Conservation (phyloP, 257 asterid species). For the Linaria vulgaris region DNA sequence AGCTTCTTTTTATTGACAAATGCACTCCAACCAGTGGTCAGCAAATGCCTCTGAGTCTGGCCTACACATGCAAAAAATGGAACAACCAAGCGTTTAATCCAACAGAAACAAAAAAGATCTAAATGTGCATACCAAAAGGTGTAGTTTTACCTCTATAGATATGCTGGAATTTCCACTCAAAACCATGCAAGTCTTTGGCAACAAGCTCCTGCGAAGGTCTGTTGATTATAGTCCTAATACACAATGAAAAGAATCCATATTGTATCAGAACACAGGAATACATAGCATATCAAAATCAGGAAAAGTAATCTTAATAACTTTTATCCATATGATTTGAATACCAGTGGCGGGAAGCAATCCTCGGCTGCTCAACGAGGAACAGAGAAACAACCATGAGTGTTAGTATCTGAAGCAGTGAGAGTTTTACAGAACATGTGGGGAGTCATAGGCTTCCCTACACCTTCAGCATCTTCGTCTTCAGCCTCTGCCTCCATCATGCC, state of each 20-base stretch:
- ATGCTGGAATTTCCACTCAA: conserved; percentile 92
- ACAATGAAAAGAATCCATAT: not conserved
- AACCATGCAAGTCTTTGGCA: conserved; percentile 93
- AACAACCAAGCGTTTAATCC: not conserved
- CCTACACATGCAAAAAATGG: conserved; percentile 50
- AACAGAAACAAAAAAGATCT: not conserved
- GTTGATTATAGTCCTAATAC: conserved; percentile 78
- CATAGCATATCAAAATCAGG: not conserved
- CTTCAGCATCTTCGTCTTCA: conserved; percentile 42
- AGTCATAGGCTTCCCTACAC: conserved; percentile 38
- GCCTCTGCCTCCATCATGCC: conserved; percentile 35
- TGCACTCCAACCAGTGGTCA: conserved; percentile 99
- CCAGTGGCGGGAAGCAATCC: conserved; percentile 72
- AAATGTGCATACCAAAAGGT: not conserved
- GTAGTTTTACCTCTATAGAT: conserved; percentile 75
- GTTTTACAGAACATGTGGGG: conserved; percentile 72
- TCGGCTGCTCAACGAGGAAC: conserved; percentile 76
- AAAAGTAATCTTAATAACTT: not conserved
- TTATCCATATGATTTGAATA: conserved; percentile 8
- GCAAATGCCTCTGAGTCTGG: conserved; percentile 96
- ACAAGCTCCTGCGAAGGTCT: conserved; percentile 96
- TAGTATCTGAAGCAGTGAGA: conserved; percentile 70
- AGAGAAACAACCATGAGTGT: conserved; percentile 76
- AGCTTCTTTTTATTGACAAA: conserved; percentile 93
- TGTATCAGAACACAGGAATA: conserved; percentile 2